Evolutionary conservation across 495 filamentous ascomycete genomes (phyloP).

Genomic region (Penicillium simplicissimum): DNA sequence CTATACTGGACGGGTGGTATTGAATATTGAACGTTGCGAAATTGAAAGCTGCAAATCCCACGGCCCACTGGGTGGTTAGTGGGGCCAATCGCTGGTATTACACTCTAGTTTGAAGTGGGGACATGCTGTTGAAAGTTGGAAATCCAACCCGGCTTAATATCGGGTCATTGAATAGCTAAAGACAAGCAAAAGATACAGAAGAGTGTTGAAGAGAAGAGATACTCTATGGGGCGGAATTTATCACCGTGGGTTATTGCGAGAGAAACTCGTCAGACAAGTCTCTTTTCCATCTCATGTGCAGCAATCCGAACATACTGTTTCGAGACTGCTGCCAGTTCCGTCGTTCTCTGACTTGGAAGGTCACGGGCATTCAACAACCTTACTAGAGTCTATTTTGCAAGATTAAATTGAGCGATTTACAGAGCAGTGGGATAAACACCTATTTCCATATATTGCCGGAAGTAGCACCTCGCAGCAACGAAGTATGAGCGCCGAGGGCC

Average conservation of each 20-base stretch:
- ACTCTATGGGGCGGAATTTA: background rate
- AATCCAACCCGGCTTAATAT: slow-evolving; percentile 1
- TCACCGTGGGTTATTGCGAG: background rate
- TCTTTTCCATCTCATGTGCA: background rate
- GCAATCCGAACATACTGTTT: background rate
- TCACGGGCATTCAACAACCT: too few species aligned
- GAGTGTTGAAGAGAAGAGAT: background rate
- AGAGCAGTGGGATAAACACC: too few species aligned
- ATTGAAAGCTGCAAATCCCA: slow-evolving; percentile 1
- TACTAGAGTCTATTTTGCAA: too few species aligned
- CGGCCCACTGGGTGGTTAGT: background rate
- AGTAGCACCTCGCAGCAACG: background rate
- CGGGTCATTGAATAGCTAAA: background rate
- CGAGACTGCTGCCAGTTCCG: background rate
- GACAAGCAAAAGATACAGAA: background rate
- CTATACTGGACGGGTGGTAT: background rate
- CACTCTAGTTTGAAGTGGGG: background rate
- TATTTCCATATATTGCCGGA: background rate
- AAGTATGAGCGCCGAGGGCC: background rate
- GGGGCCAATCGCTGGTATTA: background rate
- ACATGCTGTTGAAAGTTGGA: background rate
- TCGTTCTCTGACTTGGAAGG: background rate
- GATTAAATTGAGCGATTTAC: too few species aligned
- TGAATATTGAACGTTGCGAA: slow-evolving; percentile 4
- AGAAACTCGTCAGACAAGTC: background rate